These are phyloP conservation scores for Trichomonas vaginalis DNA, from an alignment of 208 protist species.

Conservation along the genomic window DNA sequence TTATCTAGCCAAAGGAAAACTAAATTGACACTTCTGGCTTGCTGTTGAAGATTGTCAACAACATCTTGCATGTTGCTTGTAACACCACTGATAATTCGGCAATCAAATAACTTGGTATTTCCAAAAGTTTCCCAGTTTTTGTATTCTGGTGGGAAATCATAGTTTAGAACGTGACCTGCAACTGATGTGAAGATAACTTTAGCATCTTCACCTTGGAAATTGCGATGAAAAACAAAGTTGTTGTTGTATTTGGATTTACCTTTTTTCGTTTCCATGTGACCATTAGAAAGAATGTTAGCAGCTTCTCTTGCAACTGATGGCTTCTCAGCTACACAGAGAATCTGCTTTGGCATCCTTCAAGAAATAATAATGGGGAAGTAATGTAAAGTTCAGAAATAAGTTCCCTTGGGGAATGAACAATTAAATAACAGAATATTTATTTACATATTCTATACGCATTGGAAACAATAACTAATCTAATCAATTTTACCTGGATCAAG, in stretches of 20 bases:
- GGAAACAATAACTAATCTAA: too few species aligned
- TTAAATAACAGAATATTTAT: too few species aligned
- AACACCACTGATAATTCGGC: conserved; percentile 33
- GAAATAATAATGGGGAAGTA: too few species aligned
- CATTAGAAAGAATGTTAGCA: conserved; percentile 19
- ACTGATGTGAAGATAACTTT: conserved; percentile 83
- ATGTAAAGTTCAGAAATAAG: too few species aligned
- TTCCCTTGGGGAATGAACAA: too few species aligned
- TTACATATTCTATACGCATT: too few species aligned
- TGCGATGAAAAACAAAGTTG: neutral
- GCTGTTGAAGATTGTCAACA: conserved; percentile 45
- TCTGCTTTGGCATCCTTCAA: too few species aligned
- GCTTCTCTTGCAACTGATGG: conserved; percentile 29
- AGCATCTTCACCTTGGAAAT: neutral
- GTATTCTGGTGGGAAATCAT: conserved; percentile 53
- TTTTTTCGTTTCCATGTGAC: neutral
- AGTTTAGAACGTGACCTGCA: conserved; percentile 73
- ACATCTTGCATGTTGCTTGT: conserved; percentile 53
- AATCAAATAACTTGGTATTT: conserved; percentile 63
- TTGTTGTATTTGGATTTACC: neutral
- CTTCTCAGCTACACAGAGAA: conserved; percentile 35
- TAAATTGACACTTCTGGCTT: conserved; percentile 31
- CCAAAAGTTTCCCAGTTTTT: conserved; percentile 58
- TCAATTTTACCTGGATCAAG: too few species aligned
- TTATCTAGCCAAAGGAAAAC: conserved; percentile 62